phyloP scores from a whole-genome alignment of 1,139 yeast genomes.

The Candida glucosophila region DNA sequence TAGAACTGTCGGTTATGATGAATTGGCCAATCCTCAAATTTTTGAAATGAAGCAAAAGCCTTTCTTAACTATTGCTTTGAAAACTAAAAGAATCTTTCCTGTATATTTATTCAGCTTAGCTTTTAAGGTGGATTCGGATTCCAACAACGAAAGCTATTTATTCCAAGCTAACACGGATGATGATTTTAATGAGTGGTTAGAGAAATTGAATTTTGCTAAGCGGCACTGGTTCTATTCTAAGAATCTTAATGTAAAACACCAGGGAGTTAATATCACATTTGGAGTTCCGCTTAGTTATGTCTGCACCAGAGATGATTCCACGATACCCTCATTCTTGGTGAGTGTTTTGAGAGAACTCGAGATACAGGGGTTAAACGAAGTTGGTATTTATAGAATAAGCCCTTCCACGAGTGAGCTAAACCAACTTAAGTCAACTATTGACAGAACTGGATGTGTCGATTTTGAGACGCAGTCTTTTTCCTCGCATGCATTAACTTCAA shows the following conservation, averaged over 20 bases:
- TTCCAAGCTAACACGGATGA: constrained; percentile 61
- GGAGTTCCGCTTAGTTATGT: constrained; percentile 81
- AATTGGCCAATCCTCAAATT: constrained; percentile 48
- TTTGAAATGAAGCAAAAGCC: constrained; percentile 49
- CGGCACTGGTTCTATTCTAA: constrained; percentile 51
- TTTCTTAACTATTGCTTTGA: constrained; percentile 45
- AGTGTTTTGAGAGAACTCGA: constrained; percentile 69
- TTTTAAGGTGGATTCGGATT: constrained; percentile 54
- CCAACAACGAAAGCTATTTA: constrained; percentile 46
- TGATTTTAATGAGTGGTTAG: constrained; percentile 74
- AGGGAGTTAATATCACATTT: constrained; percentile 48
- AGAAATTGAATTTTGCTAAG: constrained; percentile 37
- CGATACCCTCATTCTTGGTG: constrained; percentile 59
- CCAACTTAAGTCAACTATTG: constrained; percentile 64
- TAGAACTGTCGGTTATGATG: constrained; percentile 41
- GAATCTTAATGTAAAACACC: constrained; percentile 21
- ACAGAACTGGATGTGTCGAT: constrained; percentile 50
- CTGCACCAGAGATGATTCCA: constrained; percentile 59
- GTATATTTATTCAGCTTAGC: constrained; percentile 44
- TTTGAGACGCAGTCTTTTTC: constrained; percentile 69
- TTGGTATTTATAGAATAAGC: constrained; percentile 87
- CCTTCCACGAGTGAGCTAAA: constrained; percentile 78
- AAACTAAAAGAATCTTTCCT: constrained; percentile 43
- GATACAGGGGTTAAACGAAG: constrained; percentile 75
- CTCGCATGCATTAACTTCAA: constrained; percentile 82